These are phyloP conservation scores for Stenocarpella maydis DNA, from an alignment of 2,329 filamentous ascomycete species.

Conservation along the genomic window DNA sequence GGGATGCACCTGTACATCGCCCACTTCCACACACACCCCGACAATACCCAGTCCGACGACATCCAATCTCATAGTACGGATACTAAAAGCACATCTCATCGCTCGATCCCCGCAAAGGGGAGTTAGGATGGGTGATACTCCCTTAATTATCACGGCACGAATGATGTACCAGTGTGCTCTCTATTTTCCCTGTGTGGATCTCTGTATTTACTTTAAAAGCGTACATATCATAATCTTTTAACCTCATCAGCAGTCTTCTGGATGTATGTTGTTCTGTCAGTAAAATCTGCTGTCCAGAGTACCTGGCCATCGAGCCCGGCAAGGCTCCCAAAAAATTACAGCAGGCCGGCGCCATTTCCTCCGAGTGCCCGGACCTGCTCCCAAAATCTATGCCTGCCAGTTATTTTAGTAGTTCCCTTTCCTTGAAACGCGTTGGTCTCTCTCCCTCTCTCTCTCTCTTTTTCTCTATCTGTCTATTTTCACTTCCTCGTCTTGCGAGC, in stretches of 20 bases:
- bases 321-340: background rate
- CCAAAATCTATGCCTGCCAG: background rate
- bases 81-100: too few species aligned
- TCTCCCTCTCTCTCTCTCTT: constrained; percentile 32
- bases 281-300: background rate
- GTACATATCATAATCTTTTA: background rate
- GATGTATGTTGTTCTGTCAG: background rate
- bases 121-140: too few species aligned
- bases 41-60: too few species aligned
- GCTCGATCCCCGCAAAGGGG: too few species aligned
- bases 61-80: too few species aligned
- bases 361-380: background rate
- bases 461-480: too few species aligned
- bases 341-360: background rate
- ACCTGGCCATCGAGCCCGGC: background rate
- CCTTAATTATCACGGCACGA: too few species aligned
- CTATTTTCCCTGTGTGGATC: too few species aligned
- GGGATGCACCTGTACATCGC: too few species aligned
- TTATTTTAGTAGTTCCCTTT: background rate
- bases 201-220: background rate
- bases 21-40: too few species aligned
- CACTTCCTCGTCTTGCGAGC: constrained; percentile 84
- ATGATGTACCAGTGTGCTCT: too few species aligned
- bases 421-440: background rate
- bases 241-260: background rate